Percentiles rank a stretch among this genome's conserved stretches.
Conservation (phyloP, 192 early-diverging fungal species). For the Entomortierella parvispora region DNA sequence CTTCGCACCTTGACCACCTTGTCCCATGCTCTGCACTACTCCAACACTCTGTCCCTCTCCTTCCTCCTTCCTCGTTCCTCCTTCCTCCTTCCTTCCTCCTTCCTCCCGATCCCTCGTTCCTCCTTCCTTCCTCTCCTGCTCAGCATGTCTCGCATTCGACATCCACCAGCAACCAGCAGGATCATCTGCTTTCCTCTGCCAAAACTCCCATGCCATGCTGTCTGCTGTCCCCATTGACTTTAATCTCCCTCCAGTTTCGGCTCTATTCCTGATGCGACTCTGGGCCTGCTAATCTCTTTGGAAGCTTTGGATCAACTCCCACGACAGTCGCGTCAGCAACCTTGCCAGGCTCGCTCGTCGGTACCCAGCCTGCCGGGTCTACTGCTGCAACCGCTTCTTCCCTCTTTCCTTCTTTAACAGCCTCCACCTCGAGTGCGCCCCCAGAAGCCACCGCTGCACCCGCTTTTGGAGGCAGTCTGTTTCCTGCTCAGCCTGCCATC, state of each 20-base stretch:
- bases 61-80: no score
- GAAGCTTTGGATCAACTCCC: neutral
- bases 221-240: no score
- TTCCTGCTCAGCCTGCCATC: neutral
- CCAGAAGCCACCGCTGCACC: conserved; percentile 11
- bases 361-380: neutral
- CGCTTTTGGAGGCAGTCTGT: conserved; percentile 6
- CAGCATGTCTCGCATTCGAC: no score
- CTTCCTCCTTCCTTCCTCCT: no score
- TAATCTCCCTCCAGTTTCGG: conserved; percentile 7
- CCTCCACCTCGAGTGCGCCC: neutral
- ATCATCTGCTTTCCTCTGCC: no score
- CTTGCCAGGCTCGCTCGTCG: neutral
- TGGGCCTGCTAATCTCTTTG: neutral
- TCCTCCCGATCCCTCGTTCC: no score
- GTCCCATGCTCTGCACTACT: no score
- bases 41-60: no score
- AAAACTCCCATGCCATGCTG: no score
- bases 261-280: conserved; percentile 2
- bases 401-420: conserved; percentile 6
- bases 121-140: no score
- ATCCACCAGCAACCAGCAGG: no score
- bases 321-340: conserved; percentile 1
- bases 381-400: conserved; percentile 1
- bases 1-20: no score